Evolutionary conservation across 495 filamentous ascomycete genomes (phyloP), one percentile per base, ranked within the genome.

Genomic region (Mytilinidion resinicola): DNA sequence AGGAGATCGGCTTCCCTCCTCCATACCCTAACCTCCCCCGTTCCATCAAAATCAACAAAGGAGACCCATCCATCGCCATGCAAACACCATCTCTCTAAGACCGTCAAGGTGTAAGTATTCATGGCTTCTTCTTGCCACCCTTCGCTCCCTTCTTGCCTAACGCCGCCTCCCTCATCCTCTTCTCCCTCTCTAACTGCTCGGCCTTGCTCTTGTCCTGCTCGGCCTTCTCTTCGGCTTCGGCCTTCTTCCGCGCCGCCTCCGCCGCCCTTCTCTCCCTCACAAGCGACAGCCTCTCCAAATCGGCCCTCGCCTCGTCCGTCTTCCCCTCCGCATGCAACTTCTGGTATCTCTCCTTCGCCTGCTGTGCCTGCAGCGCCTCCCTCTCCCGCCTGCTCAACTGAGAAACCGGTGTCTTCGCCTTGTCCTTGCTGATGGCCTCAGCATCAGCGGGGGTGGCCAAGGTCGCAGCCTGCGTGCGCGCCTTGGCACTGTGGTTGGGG

Each of bases 281-380:
- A 51, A 91, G 66, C 63, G 76, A 81, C 68, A 98, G 70, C 53
- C 93, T 77, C 51, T 88, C 93, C 67, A 97, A 65, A 77, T 98
- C 93, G n/a, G 90, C 85, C 64, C 86, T 87, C 19, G 92, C 93
- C 77, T 97, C 89, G 54, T 98, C 95, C 39, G 93, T 96, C 81
- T 96, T 96, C 55, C 93, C 93, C 65, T 90, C 90, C 56, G 90
- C 90, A 66, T 98, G 93, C 63, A 97, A 70, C 78, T 96, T 96
- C 80, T 86, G 80, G 67, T 96, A 97, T 53, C 85, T 79, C 78
- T 96, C 91, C 67, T 89, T 89, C 9, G 89, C 89, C 71, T 90
- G 87, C 62, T 87, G 84, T 0, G 91, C 91, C 76, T 96, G 85
- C 25, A 95, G 61, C 0, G 93, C 89, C 76, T 97, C 93, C 14